Conservation (phyloP, 495 filamentous ascomycete species). For the Annulohypoxylon bovei region DNA sequence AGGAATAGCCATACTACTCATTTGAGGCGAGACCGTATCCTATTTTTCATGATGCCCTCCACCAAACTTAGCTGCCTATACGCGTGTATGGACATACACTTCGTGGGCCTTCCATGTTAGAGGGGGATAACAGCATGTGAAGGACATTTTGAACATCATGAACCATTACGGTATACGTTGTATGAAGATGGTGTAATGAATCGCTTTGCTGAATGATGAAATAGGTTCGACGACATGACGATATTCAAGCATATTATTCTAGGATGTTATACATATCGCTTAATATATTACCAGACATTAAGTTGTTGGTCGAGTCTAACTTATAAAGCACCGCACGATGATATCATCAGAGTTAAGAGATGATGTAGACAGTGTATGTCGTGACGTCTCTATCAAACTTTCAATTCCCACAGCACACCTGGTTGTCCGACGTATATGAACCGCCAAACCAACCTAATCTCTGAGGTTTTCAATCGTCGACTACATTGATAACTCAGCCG, state of each 20-base stretch:
- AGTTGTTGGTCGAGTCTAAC: neutral
- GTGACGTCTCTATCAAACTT: conserved; percentile 32
- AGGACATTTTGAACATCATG: neutral
- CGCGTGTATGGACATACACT: neutral
- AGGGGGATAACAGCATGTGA: neutral
- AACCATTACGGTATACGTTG: neutral
- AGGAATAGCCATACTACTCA: neutral
- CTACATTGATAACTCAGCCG: neutral
- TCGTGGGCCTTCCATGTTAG: neutral
- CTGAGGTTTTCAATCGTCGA: neutral
- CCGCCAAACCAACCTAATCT: neutral
- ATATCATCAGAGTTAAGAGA: conserved; percentile 26
- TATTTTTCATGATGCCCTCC: neutral
- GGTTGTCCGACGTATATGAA: conserved; percentile 18
- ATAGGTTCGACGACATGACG: conserved; percentile 18
- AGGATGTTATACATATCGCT: conserved; percentile 1
- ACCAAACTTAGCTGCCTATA: too few species aligned
- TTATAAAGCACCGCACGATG: conserved; percentile 18
- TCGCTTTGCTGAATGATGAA: neutral
- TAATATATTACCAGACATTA: neutral
- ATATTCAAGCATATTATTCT: neutral
- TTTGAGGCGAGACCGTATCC: neutral
- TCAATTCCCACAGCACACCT: neutral
- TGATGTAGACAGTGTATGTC: conserved; percentile 25
- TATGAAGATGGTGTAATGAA: neutral